Evolutionary conservation across 805 yeast genomes (phyloP).

Genomic region (Candida saitoana): DNA sequence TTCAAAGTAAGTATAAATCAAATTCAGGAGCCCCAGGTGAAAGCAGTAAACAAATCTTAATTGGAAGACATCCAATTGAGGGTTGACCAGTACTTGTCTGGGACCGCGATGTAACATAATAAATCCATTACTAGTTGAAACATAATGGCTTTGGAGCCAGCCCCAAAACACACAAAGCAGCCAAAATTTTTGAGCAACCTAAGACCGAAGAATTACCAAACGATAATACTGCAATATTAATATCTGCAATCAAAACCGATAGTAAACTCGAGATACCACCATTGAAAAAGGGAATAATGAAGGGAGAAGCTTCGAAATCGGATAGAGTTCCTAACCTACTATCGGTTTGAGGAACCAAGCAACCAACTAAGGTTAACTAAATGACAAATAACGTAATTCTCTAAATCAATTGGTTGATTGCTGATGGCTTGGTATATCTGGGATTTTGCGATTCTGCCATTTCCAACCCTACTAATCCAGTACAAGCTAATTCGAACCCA

Average conservation of each 20-base stretch:
- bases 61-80: constrained; percentile 64
- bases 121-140: constrained; percentile 53
- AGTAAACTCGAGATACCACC: constrained; percentile 67
- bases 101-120: constrained; percentile 61
- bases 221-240: constrained; percentile 61
- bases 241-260: constrained; percentile 63
- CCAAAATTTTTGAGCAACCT: constrained; percentile 63
- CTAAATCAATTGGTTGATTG: constrained; percentile 38
- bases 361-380: constrained; percentile 21
- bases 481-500: constrained; percentile 35
- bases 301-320: constrained; percentile 69
- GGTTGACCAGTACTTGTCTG: constrained; percentile 47
- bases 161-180: constrained; percentile 61
- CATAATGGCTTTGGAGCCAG: constrained; percentile 57
- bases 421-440: constrained; percentile 28
- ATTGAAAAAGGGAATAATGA: constrained; percentile 63
- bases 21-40: constrained; percentile 64
- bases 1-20: constrained; percentile 56
- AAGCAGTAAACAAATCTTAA: constrained; percentile 59
- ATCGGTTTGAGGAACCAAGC: constrained; percentile 21
- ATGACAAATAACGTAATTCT: constrained; percentile 33
- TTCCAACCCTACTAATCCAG: constrained; percentile 35
- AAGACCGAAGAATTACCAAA: constrained; percentile 73
- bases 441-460: constrained; percentile 36
- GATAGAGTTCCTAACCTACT: constrained; percentile 32